Evolutionary conservation across 176 grass and related monocot genomes (phyloP).

Genomic region (barley (Hordeum vulgare)): DNA sequence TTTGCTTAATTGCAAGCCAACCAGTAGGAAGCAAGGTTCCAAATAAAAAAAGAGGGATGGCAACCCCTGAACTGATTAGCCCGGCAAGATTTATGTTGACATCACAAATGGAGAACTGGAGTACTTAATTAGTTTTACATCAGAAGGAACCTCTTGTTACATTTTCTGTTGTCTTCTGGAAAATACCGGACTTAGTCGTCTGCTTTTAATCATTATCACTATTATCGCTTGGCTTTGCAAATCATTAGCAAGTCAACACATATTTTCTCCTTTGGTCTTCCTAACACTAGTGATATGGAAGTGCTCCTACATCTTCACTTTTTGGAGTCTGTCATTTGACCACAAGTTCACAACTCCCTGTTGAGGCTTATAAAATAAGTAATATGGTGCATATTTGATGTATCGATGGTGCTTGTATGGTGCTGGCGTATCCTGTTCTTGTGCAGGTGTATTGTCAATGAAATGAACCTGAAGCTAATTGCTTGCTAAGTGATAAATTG

Average conservation of each 20-base stretch:
- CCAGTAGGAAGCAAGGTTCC: conserved; percentile 24
- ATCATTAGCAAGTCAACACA: neutral
- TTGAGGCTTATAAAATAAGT: neutral
- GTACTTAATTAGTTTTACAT: neutral
- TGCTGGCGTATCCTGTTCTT: neutral
- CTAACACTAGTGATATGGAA: neutral
- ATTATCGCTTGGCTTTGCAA: neutral
- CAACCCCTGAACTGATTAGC: neutral
- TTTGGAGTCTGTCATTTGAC: neutral
- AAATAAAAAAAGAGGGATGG: conserved; percentile 11
- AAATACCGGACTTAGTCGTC: neutral
- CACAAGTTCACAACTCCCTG: neutral
- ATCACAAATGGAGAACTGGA: neutral
- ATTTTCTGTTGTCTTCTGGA: neutral
- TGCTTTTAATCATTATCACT: neutral
- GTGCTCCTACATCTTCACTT: neutral
- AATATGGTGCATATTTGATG: neutral
- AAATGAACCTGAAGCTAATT: conserved; percentile 3
- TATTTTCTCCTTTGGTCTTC: neutral
- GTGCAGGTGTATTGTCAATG: conserved; percentile 1
- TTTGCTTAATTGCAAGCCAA: conserved; percentile 25
- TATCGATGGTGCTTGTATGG: neutral
- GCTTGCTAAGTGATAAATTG: neutral
- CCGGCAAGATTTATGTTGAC: neutral
- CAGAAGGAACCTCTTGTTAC: neutral